Base-by-base conservation (phyloP, 2,329 filamentous ascomycete species). In the Verticillium zaregamsianum region DNA sequence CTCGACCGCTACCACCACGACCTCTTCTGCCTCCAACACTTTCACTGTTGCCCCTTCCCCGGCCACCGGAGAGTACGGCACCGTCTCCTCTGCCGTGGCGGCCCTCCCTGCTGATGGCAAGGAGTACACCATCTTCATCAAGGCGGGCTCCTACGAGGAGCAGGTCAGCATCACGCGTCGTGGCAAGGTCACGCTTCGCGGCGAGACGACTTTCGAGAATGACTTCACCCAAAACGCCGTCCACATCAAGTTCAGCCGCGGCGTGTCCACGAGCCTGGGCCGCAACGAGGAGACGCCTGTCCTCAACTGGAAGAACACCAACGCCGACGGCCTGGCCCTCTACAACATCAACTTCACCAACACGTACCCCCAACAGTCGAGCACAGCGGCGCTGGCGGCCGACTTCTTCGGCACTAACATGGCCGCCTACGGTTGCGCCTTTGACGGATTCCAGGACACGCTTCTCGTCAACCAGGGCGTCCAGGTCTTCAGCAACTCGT, bases 331-430 rank as follows among this genome's bases (percentile, higher is more conserved):
- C 61, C 73, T 88, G 61, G 82, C 82, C 65, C 72, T 83, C 25
- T 89, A 89, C 75, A 89, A 89, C 64, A 76, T 89, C 70, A 85
- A 82, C 60, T 72, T 82, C 12, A 71, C 73, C 15, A 82, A 82
- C 66, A 75, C 73, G 0, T 79, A 77, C 59, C 62, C 65, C 20
- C 66, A 68, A 57, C 62, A 66, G 25, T 40, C 65, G 11, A 68
- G 64, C 61, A 68, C 67, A 5, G 69, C 68, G 14, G 69, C 69
- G 61, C 3, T 69, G 1, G 72, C 73, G 2, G 72, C 69, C 9
- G 70, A 74, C 58, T 72, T 75, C 56, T 74, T 72, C 33, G 75
- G 73, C 7, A 70, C 66, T 52, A 68, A 72, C 57, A 72, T 75
- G 63, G 71, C 70, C 8, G 69, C 70, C 65, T 83, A 83, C 60